These are phyloP conservation scores for Choiromyces venosus DNA, from an alignment of 495 filamentous ascomycete genomes.

Conservation along the genomic window DNA sequence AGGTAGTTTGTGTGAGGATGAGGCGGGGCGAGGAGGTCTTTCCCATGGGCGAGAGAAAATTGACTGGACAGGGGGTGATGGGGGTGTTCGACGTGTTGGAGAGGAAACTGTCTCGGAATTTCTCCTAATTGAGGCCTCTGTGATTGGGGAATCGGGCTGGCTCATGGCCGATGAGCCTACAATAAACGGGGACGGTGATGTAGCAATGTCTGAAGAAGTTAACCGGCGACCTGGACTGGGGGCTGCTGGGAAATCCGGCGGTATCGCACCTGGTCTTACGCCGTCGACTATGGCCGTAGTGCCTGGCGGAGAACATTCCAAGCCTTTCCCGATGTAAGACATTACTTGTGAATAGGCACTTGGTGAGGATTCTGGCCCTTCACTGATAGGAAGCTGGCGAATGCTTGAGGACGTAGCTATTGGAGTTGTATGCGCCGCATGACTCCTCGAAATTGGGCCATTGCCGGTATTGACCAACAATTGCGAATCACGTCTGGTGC, in stretches of 20 bases:
- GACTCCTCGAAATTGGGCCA: not conserved
- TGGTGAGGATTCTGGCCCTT: not conserved
- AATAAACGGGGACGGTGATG: not conserved
- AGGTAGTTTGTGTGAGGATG: conserved; percentile 7
- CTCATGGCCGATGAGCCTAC: conserved; percentile 24
- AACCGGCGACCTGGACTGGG: not conserved
- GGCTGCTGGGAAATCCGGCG: not conserved
- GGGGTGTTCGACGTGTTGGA: not conserved
- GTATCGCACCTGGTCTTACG: not conserved
- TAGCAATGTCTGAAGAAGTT: not conserved
- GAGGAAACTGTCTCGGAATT: not conserved
- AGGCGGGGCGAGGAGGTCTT: not conserved
- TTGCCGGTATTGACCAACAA: conserved; percentile 9
- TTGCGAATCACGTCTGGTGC: conserved; percentile 39
- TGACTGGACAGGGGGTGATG: not conserved
- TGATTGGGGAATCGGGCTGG: conserved; percentile 20
- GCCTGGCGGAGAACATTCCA: not conserved
- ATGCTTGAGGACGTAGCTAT: not conserved
- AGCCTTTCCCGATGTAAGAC: not conserved
- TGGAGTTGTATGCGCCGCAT: not conserved
- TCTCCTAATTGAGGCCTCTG: not conserved
- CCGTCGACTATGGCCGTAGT: not conserved
- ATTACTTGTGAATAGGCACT: not conserved
- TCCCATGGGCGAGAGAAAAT: conserved; percentile 8
- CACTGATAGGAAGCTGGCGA: not conserved